Evolutionary conservation across 108 stramenopile species (phyloP).

Genomic region (Fragilariopsis cylindrus): DNA sequence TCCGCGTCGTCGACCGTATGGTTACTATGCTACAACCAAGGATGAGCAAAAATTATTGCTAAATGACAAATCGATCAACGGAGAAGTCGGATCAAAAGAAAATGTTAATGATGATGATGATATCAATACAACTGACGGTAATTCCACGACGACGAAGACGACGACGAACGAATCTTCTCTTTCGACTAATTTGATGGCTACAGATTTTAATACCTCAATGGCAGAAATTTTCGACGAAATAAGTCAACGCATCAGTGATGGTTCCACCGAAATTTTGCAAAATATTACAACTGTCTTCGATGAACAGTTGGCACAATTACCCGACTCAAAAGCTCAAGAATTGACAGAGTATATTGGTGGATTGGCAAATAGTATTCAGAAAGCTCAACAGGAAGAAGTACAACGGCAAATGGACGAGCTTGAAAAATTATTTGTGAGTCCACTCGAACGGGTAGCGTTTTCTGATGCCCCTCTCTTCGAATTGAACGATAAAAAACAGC

Average conservation of each 20-base stretch:
- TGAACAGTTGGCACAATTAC: conserved; percentile 24
- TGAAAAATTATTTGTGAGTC: conserved; percentile 45
- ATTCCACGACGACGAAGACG: neutral
- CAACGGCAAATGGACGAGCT: conserved; percentile 55
- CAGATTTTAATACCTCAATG: conserved; percentile 27
- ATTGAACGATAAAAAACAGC: conserved; percentile 6
- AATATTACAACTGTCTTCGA: conserved; percentile 53
- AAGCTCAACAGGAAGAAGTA: conserved; percentile 55
- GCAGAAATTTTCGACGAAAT: conserved; percentile 48
- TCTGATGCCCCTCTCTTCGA: conserved; percentile 60
- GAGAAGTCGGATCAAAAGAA: neutral
- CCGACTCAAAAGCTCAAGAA: conserved; percentile 39
- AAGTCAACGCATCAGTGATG: conserved; percentile 41
- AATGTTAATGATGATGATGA: neutral
- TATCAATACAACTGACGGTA: neutral
- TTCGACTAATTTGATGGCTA: neutral
- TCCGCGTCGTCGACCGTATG: conserved; percentile 18
- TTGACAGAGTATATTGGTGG: conserved; percentile 39
- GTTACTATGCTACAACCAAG: conserved; percentile 29
- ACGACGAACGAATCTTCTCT: neutral
- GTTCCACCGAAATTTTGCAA: conserved; percentile 47
- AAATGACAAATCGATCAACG: neutral
- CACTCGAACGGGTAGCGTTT: conserved; percentile 64
- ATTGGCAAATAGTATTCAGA: conserved; percentile 41
- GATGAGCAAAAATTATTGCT: conserved; percentile 15